A percentile compares a stretch with the other conserved stretches of the same genome.
These are phyloP conservation scores for Huiozyma naganishii DNA, from an alignment of 805 yeast genomes.

Conservation along the genomic window DNA sequence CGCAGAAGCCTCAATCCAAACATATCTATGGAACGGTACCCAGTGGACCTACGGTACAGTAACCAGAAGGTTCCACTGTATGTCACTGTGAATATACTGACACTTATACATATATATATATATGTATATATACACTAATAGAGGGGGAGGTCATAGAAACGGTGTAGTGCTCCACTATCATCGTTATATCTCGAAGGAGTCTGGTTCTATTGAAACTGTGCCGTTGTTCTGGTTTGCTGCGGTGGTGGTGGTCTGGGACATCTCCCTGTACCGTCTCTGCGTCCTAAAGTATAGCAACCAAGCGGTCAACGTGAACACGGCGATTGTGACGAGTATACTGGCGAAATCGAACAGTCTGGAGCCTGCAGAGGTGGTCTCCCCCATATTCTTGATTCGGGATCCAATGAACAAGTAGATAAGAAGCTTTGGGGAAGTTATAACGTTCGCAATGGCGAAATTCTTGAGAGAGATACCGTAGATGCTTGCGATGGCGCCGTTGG, in stretches of 20 bases:
- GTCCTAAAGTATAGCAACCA: constrained; percentile 55
- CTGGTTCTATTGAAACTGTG: constrained; percentile 2
- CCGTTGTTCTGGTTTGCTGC: not conserved
- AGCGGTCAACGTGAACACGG: constrained; percentile 49
- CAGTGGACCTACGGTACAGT: no score
- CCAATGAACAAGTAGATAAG: constrained; percentile 73
- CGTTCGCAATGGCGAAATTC: constrained; percentile 60
- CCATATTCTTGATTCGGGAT: constrained; percentile 56
- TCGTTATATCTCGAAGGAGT: constrained; percentile 6
- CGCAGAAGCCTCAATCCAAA: no score
- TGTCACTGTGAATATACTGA: not conserved
- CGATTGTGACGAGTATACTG: constrained; percentile 47
- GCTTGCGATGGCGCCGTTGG: constrained; percentile 87
- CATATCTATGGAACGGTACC: no score
- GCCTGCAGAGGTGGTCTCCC: constrained; percentile 41
- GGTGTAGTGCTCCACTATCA: no score
- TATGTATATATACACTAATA: not conserved
- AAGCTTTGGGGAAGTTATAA: constrained; percentile 72
- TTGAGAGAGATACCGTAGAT: constrained; percentile 60
- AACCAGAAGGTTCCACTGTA: not conserved
- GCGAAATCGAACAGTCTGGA: constrained; percentile 51
- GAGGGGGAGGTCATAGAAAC: not conserved
- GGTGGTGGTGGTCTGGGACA: constrained; percentile 11
- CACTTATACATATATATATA: not conserved
- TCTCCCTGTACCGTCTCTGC: constrained; percentile 25